Percentiles rank a stretch among this genome's conserved stretches.
These are phyloP conservation scores for Albophoma yamanashiensis DNA, from an alignment of 2,329 filamentous ascomycete genomes.

Conservation along the genomic window DNA sequence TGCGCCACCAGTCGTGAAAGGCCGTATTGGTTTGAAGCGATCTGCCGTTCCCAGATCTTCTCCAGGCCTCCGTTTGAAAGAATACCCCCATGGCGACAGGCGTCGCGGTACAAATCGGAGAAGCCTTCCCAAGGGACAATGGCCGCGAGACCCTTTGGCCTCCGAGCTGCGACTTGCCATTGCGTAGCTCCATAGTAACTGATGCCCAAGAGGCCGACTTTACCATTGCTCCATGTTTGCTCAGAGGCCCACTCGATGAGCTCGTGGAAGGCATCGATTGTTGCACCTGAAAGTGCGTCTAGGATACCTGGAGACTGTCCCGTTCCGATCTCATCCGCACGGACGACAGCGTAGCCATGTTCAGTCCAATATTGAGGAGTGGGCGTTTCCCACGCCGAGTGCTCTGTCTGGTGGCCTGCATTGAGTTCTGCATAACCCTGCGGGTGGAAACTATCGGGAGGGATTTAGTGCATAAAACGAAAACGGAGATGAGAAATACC, in stretches of 20 bases:
- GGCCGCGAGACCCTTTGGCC: conserved; percentile 31
- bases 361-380: conserved; percentile 45
- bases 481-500: background rate
- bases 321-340: conserved; percentile 37
- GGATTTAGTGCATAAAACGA: no score
- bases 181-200: conserved; percentile 33
- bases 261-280: conserved; percentile 36
- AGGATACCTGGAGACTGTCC: conserved; percentile 36
- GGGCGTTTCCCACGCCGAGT: conserved; percentile 50
- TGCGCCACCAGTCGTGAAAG: conserved; percentile 33
- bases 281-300: conserved; percentile 37
- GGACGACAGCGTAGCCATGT: conserved; percentile 43
- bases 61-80: conserved; percentile 45
- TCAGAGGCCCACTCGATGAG: conserved; percentile 38
- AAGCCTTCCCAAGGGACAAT: conserved; percentile 43
- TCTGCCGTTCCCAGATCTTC: conserved; percentile 11
- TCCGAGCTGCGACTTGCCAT: conserved; percentile 35
- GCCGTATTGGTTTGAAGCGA: conserved; percentile 52
- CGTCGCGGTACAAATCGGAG: conserved; percentile 44
- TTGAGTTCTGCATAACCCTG: conserved; percentile 38
- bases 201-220: conserved; percentile 35
- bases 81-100: conserved; percentile 52
- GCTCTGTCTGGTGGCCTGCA: conserved; percentile 37
- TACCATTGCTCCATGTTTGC: conserved; percentile 34
- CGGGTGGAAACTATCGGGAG: conserved; percentile 21